phyloP scores from a whole-genome alignment of 2,329 filamentous ascomycete genomes.

The Elsinoe perseae region DNA sequence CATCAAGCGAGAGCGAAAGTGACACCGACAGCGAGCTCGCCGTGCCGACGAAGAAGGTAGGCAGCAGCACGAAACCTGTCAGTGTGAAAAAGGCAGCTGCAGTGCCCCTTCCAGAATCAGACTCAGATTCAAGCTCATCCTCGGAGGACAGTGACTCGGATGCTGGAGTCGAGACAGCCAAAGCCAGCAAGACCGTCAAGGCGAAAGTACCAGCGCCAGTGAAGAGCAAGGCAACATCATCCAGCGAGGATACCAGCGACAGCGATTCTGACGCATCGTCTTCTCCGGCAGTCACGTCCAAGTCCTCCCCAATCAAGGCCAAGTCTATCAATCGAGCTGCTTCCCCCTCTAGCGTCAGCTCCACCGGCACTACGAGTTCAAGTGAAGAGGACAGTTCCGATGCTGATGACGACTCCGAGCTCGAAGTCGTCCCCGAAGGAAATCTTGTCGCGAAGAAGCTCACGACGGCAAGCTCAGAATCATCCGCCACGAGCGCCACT shows the following conservation, averaged over 20 bases:
- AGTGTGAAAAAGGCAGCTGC: conserved; percentile 11
- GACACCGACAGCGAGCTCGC: conserved; percentile 15
- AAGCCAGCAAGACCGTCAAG: conserved; percentile 20
- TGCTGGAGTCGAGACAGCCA: background rate
- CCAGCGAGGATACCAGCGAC: conserved; percentile 3
- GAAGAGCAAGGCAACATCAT: conserved; percentile 22
- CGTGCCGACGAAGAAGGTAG: background rate
- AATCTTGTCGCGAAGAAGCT: background rate
- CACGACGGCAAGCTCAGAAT: conserved; percentile 41
- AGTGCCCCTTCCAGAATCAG: conserved; percentile 21
- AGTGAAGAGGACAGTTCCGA: conserved; percentile 17
- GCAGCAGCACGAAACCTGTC: background rate
- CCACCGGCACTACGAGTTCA: conserved; percentile 22
- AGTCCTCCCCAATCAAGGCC: background rate
- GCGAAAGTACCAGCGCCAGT: no score
- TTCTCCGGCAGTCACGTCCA: no score
- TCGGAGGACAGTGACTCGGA: background rate
- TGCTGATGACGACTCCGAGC: background rate
- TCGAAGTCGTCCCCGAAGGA: background rate
- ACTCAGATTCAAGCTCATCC: conserved; percentile 21
- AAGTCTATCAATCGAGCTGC: conserved; percentile 2
- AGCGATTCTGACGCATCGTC: background rate
- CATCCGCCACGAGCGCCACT: conserved; percentile 32
- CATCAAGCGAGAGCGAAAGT: conserved; percentile 18
- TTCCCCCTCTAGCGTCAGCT: conserved; percentile 20